Evolutionary conservation across 2,329 filamentous ascomycete species (phyloP).

Genomic region (Sporothrix dimorphospora): DNA sequence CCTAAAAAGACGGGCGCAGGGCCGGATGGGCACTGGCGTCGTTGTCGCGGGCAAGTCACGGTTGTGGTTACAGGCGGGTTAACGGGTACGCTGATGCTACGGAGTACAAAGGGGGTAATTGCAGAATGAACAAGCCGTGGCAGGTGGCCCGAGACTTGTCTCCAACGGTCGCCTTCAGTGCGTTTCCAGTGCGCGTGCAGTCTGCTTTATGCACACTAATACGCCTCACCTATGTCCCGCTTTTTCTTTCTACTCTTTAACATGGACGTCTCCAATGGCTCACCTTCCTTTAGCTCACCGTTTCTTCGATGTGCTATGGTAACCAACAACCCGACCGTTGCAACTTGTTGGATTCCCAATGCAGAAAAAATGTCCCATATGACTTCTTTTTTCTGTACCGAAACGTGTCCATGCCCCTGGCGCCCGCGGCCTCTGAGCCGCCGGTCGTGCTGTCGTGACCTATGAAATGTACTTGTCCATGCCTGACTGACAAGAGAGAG

Average conservation of each 20-base stretch:
- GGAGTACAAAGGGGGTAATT: not conserved
- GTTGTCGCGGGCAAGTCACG: not conserved
- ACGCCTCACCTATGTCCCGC: constrained; percentile 10
- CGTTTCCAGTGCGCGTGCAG: not conserved
- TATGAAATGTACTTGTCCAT: not conserved
- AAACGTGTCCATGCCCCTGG: not conserved
- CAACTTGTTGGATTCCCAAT: not conserved
- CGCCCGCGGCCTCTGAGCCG: not conserved
- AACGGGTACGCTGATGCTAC: not conserved
- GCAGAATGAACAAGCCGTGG: not conserved
- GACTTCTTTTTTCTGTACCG: not conserved
- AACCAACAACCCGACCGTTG: not conserved
- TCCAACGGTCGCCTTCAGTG: not conserved
- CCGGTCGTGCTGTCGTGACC: not conserved
- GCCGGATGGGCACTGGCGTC: not conserved
- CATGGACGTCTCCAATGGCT: not conserved
- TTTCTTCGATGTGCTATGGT: not conserved
- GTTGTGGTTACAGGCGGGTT: not conserved
- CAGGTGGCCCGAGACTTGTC: not conserved
- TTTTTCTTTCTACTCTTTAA: not conserved
- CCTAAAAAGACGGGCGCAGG: not conserved
- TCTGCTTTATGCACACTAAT: not conserved
- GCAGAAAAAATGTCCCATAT: not conserved
- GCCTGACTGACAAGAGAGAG: not conserved
- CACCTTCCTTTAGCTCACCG: constrained; percentile 4